These are phyloP conservation scores for thale cress (Arabidopsis thaliana) DNA, from an alignment of 345 rosid species.

Conservation along the genomic window DNA sequence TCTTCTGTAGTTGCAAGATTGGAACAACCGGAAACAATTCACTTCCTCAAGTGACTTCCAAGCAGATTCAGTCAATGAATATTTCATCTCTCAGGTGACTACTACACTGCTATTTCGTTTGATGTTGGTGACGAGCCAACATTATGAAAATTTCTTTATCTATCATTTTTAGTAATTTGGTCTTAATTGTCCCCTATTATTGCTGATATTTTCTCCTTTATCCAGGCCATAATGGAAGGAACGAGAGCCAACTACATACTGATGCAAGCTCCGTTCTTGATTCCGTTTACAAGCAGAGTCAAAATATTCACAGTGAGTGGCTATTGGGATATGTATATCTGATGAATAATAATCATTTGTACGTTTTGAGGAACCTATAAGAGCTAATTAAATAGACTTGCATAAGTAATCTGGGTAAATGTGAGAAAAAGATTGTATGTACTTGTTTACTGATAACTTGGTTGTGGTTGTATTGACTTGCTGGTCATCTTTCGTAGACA, in stretches of 20 bases:
- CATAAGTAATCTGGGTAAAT: conserved; percentile 16
- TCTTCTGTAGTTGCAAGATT: conserved; percentile 83
- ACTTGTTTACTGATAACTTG: conserved; percentile 34
- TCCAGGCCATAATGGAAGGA: conserved; percentile 82
- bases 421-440: conserved; percentile 20
- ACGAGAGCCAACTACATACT: conserved; percentile 90
- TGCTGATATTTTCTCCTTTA: conserved; percentile 33
- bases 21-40: conserved; percentile 90
- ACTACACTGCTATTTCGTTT: conserved; percentile 39
- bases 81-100: conserved; percentile 90
- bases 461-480: conserved; percentile 21
- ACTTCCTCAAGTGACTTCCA: conserved; percentile 85
- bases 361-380: conserved; percentile 28
- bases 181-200: conserved; percentile 13
- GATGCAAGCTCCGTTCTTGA: conserved; percentile 95
- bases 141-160: background rate
- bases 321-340: conserved; percentile 32
- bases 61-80: conserved; percentile 87
- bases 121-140: conserved; percentile 24
- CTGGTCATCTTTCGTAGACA: conserved; percentile 57
- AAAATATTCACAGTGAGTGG: conserved; percentile 89
- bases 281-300: conserved; percentile 96
- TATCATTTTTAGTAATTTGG: conserved; percentile 1
- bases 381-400: conserved; percentile 14
- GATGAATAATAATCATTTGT: conserved; percentile 7